phyloP scores from a whole-genome alignment of 129 eudicot genomes.

The Flaveria bidentis region DNA sequence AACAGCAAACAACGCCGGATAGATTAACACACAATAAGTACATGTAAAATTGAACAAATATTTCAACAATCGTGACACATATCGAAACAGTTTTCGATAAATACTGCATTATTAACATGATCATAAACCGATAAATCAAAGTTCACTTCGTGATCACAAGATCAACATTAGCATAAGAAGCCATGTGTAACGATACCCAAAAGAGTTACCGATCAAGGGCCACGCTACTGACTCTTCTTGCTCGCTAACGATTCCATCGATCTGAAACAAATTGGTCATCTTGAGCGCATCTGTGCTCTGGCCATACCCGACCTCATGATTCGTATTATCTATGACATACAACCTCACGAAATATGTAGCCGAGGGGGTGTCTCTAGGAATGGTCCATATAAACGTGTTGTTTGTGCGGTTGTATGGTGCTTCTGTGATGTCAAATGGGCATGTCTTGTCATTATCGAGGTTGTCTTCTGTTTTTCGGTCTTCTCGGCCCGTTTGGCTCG shows the following conservation, averaged over 20 bases:
- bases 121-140: conserved; percentile 11
- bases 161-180: conserved; percentile 31
- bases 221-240: conserved; percentile 31
- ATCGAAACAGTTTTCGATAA: conserved; percentile 3
- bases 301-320: conserved; percentile 47
- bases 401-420: conserved; percentile 42
- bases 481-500: conserved; percentile 56
- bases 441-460: conserved; percentile 52
- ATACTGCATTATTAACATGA: neutral
- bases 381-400: conserved; percentile 38
- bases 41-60: conserved; percentile 5
- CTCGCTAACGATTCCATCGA: conserved; percentile 43
- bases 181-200: conserved; percentile 25
- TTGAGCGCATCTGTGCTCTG: conserved; percentile 38
- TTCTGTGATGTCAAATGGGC: conserved; percentile 44
- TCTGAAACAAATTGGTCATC: conserved; percentile 35
- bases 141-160: conserved; percentile 15
- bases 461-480: conserved; percentile 57
- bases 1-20: neutral
- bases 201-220: conserved; percentile 1
- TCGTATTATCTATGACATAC: conserved; percentile 35
- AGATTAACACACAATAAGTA: neutral
- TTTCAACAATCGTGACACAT: neutral
- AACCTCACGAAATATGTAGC: conserved; percentile 62
- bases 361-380: conserved; percentile 39